These are phyloP conservation scores for Penicillium paneum DNA, from an alignment of 2,329 filamentous ascomycete species.

Conservation along the genomic window DNA sequence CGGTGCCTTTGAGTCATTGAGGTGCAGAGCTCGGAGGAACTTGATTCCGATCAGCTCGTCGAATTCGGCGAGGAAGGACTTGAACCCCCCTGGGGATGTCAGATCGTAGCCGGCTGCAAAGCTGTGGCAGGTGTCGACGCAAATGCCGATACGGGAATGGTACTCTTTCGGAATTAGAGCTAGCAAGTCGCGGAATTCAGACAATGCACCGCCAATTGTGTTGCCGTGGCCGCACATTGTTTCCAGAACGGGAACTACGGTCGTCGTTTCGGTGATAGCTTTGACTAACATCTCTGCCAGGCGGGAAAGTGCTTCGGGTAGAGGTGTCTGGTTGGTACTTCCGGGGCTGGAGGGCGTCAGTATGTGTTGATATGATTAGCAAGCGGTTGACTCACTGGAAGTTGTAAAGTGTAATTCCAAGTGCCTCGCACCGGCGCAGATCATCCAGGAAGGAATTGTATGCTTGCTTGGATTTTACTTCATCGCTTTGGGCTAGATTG, in stretches of 20 bases:
- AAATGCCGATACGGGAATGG: slow-evolving; percentile 83
- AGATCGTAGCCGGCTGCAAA: slow-evolving; percentile 94
- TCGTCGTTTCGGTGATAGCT: slow-evolving; percentile 70
- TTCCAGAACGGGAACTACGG: slow-evolving; percentile 81
- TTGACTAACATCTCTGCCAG: slow-evolving; percentile 80
- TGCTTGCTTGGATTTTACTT: slow-evolving; percentile 76
- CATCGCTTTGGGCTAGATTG: slow-evolving; percentile 84
- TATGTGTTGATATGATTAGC: background rate
- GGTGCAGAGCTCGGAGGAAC: slow-evolving; percentile 80
- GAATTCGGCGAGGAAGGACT: slow-evolving; percentile 70
- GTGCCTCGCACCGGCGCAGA: slow-evolving; percentile 73
- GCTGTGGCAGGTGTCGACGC: slow-evolving; percentile 93
- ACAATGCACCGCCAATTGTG: slow-evolving; percentile 78
- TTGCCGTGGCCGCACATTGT: slow-evolving; percentile 94
- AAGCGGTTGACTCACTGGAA: slow-evolving; percentile 61
- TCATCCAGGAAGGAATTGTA: slow-evolving; percentile 87
- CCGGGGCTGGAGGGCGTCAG: slow-evolving; percentile 57
- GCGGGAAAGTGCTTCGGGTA: slow-evolving; percentile 68
- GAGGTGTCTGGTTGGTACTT: slow-evolving; percentile 66
- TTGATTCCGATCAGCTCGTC: slow-evolving; percentile 70
- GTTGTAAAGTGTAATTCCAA: slow-evolving; percentile 92
- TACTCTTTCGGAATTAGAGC: slow-evolving; percentile 65
- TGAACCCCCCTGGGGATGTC: slow-evolving; percentile 69
- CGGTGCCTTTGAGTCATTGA: slow-evolving; percentile 96
- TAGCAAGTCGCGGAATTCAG: slow-evolving; percentile 84